These are phyloP conservation scores for Acanthamoeba lenticulata DNA, from an alignment of 208 protist species.

Conservation along the genomic window DNA sequence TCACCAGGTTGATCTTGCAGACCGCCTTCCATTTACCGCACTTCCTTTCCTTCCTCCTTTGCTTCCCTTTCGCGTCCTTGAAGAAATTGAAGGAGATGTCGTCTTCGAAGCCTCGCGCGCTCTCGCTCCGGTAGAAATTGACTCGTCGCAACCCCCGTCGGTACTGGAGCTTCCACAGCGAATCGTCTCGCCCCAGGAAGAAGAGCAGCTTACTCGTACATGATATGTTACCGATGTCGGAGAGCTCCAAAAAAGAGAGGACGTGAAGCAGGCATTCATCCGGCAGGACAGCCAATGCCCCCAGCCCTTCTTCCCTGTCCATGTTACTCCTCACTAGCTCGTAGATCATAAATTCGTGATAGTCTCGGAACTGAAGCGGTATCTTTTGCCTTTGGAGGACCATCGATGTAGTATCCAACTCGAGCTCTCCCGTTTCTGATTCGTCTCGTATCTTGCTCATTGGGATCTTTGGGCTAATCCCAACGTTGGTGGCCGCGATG, in stretches of 20 bases:
- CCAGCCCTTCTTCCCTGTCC: background rate
- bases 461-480: background rate
- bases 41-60: background rate
- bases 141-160: background rate
- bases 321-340: background rate
- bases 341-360: background rate
- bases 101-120: background rate
- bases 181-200: background rate
- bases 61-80: background rate
- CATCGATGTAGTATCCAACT: too few species aligned
- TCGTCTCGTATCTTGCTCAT: background rate
- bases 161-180: background rate
- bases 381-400: background rate
- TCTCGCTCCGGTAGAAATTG: background rate
- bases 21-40: background rate
- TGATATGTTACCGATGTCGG: background rate
- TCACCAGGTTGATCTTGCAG: background rate
- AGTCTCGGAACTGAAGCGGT: background rate
- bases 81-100: background rate
- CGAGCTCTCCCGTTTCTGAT: background rate
- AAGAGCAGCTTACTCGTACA: background rate
- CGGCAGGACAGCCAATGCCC: background rate
- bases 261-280: conserved; percentile 36
- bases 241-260: background rate
- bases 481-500: background rate